A percentile compares a stretch with the other conserved stretches of the same genome.
phyloP scores from a whole-genome alignment of 1,139 yeast species.

The Pneumocystis wakefieldiae region DNA sequence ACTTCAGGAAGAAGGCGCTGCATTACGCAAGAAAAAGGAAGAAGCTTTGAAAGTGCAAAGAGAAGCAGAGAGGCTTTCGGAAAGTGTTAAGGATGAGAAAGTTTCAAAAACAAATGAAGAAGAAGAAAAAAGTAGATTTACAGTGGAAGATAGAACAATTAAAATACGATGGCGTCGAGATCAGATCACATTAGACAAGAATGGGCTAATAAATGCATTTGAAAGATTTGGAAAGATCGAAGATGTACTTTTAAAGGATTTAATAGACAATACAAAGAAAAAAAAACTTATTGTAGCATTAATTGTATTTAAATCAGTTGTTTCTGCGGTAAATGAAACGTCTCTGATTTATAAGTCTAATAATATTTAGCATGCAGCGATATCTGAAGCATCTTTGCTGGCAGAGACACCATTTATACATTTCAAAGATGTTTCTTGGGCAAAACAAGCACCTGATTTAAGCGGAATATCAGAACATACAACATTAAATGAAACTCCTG shows the following conservation, averaged over 20 bases:
- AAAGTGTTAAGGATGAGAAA: neutral
- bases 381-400: neutral
- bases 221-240: constrained; percentile 7
- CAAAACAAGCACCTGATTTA: neutral
- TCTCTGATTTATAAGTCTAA: neutral
- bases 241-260: constrained; percentile 1
- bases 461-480: neutral
- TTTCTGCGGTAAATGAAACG: neutral
- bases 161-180: constrained; percentile 8
- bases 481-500: neutral
- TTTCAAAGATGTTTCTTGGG: neutral
- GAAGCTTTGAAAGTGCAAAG: neutral
- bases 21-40: constrained; percentile 6
- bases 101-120: neutral
- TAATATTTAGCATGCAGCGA: neutral
- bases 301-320: constrained; percentile 3
- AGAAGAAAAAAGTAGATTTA: neutral
- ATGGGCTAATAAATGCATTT: neutral
- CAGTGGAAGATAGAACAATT: constrained; percentile 9
- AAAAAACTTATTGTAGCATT: constrained; percentile 1
- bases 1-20: constrained; percentile 7
- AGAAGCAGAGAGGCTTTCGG: constrained; percentile 1
- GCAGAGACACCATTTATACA: constrained; percentile 1
- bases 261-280: neutral
- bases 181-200: neutral